Evolutionary conservation across 148 eudicot species (phyloP), one percentile per base, ranked within the genome.

Genomic region (Simmondsia chinensis): DNA sequence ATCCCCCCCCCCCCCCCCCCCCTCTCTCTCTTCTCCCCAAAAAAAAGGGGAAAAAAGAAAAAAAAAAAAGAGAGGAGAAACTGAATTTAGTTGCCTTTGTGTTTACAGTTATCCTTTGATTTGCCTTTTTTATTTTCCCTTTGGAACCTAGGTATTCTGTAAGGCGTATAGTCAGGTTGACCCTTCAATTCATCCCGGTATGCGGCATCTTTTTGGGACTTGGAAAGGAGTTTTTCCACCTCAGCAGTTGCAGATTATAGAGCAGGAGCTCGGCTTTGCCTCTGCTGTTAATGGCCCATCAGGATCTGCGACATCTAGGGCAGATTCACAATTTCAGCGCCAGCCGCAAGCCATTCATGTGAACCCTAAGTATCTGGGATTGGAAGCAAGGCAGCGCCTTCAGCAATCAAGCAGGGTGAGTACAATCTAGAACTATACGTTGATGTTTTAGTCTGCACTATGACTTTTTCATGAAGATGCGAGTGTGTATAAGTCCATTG

Each of bases 141-240:
- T 24, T 21, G 30, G 54, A 43, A 27, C 57, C 3, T 72, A 93
- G 99, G 99, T 93, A 23, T 93, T 93, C 70, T 86, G 96, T 71
- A 86, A 82, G 73, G 95, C 87, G 7, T 93, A 93, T 58, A 75
- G 68, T 50, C 99, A 72, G 64, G 99, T 80, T 34, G 94, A 80
- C 54, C 64, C 89, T 57, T 59, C 99, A 46, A 52, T 64, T 43
- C 89, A 82, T 68, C 31, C 70, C 29, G 65, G 76, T 40, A 86
- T 93, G 99, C 76, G 81, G 43, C 96, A 80, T 76, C 87, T 93
- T 40, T 93, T 93, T 73, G 87, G 89, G 59, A 93, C 99, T 2
- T 93, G 99, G 99, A 93, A 75, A 59, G 94, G 82, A 57, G 96
- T 93, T 23, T 93, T 93, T 54, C 99, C 99, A 50, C 69, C 70